Base-by-base conservation (phyloP, 176 grass and related monocot species). In the Tillandsia leiboldiana region DNA sequence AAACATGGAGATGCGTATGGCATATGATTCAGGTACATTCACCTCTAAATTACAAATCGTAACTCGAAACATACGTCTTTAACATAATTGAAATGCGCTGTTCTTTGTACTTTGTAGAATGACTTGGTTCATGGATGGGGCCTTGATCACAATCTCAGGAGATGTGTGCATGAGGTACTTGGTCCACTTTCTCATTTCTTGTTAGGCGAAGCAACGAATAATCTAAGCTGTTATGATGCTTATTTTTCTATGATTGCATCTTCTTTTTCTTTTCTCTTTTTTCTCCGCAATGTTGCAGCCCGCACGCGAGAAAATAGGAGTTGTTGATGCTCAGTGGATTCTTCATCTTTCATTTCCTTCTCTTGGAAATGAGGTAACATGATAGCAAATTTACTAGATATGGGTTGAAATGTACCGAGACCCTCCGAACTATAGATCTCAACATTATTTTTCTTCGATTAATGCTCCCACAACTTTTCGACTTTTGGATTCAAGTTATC, bases 271-370 rank as follows among this genome's bases (percentile, higher is more conserved):
- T 10, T 6, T 65, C 58, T 67, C 10, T 24, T 18, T 2, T 24
- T 26, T 10, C 5, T 18, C n/a, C 8, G 4, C 33, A 17, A 53
- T 63, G 59, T 81, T 79, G 63, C 77, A 96, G 92, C 83, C 79
- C 68, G 85, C 88, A 66, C 88, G 88, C 50, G 85, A 91, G 77
- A 90, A 87, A 83, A 97, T 97, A 0, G 93, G 93, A 3, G 82
- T 97, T n/a, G 86, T 97, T 15, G 93, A 97, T 81, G 83, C 93
- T 42, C 93, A 97, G 77, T 92, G 89, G 93, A 97, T 97, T 51
- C 77, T 92, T 42, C 93, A 96, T 73, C 89, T 87, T 72, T 84
- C 66, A 71, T 78, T 92, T 86, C 93, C 93, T 79, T 87, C 93
- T 64, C 89, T 90, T 12, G 83, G 12, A 13, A 56, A 56, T 56